A percentile compares a stretch with the other conserved stretches of the same genome.
phyloP scores from a whole-genome alignment of 106 monocot species.

The Cymbidium sinense region DNA sequence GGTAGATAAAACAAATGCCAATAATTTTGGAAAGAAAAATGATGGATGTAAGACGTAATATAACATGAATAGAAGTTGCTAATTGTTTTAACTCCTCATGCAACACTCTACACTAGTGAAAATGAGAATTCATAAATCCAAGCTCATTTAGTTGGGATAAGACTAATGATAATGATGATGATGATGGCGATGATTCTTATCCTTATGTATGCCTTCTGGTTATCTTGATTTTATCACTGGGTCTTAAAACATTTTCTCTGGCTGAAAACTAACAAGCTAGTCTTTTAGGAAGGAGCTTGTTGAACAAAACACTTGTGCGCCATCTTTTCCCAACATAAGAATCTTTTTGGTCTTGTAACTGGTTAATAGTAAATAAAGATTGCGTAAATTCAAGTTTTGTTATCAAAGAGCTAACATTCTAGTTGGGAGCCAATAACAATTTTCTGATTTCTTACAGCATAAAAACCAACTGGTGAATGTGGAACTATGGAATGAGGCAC shows the following conservation, averaged over 20 bases:
- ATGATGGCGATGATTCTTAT: too few species aligned
- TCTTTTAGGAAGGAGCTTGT: background rate
- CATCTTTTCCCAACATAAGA: background rate
- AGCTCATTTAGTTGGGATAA: too few species aligned
- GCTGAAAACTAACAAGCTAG: background rate
- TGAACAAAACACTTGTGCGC: background rate
- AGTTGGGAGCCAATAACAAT: background rate
- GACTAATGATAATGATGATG: too few species aligned
- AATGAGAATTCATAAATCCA: too few species aligned
- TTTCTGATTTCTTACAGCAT: slow-evolving; percentile 39
- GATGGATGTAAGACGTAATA: background rate
- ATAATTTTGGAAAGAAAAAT: background rate
- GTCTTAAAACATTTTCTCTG: too few species aligned
- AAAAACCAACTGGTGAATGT: slow-evolving; percentile 92
- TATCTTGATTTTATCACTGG: too few species aligned
- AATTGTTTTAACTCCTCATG: too few species aligned
- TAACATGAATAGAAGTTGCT: background rate
- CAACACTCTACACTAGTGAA: too few species aligned
- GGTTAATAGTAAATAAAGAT: background rate
- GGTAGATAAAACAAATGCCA: background rate
- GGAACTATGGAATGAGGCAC: slow-evolving; percentile 89
- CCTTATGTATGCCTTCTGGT: too few species aligned
- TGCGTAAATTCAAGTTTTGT: background rate
- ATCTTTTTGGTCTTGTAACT: background rate
- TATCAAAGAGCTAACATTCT: background rate